Base-by-base conservation (phyloP, 306 rosid genomes). In the Abrus precatorius region DNA sequence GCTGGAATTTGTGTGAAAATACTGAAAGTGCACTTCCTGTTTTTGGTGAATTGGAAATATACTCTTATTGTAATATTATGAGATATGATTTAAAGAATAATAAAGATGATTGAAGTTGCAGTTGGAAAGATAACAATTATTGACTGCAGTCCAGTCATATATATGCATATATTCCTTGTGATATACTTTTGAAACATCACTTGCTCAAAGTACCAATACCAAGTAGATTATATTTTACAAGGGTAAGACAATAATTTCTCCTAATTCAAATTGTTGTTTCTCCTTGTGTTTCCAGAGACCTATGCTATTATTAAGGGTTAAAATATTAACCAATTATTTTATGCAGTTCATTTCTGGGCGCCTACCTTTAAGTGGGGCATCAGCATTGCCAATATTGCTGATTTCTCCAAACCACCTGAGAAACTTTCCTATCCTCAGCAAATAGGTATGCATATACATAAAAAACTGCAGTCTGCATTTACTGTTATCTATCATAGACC, bases 301-400 rank as follows among this genome's bases (percentile, higher is more conserved):
- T 34, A 9, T 74, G 45, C 41, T 82, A 68, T 52, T 74, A 28
- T 74, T 12, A 11, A 81, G 20, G 45, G 71, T 61, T 64, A 47
- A 5, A 60, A 41, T 48, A 43, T 73, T 11, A 60, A 72, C 47
- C 33, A 38, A 6, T 85, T 61, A 56, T 36, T 49, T 59, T 65
- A 63, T 84, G 84, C 92, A 95, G 98, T 95, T 93, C 98, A 91
- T 83, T 95, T 95, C 69, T 93, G 99, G 99, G 98, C 99, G 74
- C 99, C 98, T 6, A 93, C 99, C n/a, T 91, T 95, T 78, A 95
- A 95, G 84, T 95, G 98, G 99, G 94, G 99, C 34, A 92, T 95
- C 88, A 95, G 98, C 85, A 90, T 95, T 57, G 99, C 99, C 70
- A 95, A 95, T 57, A 29, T 93, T 87, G 97, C 93, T 33, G 99